These are phyloP conservation scores for Gillenia trifoliata DNA, from an alignment of 306 rosid genomes.

Conservation along the genomic window DNA sequence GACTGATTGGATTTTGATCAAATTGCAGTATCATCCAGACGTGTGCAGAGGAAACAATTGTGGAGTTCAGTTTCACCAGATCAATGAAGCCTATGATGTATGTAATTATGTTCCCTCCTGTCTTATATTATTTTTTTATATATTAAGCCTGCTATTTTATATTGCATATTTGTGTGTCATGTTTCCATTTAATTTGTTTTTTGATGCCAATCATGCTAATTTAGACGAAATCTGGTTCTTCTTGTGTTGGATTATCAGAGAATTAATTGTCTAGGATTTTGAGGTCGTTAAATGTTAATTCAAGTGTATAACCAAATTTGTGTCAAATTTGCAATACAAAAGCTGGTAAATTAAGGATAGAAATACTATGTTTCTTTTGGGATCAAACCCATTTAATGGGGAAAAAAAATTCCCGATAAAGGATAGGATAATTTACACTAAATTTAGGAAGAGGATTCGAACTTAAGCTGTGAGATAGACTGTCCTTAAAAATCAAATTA, in stretches of 20 bases:
- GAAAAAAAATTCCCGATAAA: too few relatives aligned
- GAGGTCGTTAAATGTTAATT: background rate
- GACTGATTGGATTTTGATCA: background rate
- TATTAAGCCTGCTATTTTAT: background rate
- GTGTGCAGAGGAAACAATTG: conserved; percentile 79
- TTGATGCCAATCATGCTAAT: background rate
- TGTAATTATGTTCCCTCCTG: background rate
- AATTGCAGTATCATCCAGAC: conserved; percentile 83
- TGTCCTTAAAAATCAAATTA: too few relatives aligned
- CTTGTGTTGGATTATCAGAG: background rate
- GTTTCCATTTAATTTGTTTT: background rate
- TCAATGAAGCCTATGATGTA: conserved; percentile 94
- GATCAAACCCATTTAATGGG: too few relatives aligned
- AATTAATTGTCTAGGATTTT: too few relatives aligned
- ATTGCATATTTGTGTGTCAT: background rate
- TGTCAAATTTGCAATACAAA: too few relatives aligned
- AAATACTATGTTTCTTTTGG: too few relatives aligned
- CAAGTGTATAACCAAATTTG: background rate
- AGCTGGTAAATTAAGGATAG: too few relatives aligned
- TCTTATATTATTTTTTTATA: too few relatives aligned
- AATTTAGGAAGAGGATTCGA: too few relatives aligned
- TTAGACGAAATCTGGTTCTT: background rate
- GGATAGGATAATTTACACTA: too few relatives aligned
- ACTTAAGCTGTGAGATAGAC: too few relatives aligned
- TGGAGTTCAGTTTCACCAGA: conserved; percentile 70